A percentile compares a stretch with the other conserved stretches of the same genome.
phyloP scores from a whole-genome alignment of 2,329 filamentous ascomycete genomes.

The Ascochyta lentis region DNA sequence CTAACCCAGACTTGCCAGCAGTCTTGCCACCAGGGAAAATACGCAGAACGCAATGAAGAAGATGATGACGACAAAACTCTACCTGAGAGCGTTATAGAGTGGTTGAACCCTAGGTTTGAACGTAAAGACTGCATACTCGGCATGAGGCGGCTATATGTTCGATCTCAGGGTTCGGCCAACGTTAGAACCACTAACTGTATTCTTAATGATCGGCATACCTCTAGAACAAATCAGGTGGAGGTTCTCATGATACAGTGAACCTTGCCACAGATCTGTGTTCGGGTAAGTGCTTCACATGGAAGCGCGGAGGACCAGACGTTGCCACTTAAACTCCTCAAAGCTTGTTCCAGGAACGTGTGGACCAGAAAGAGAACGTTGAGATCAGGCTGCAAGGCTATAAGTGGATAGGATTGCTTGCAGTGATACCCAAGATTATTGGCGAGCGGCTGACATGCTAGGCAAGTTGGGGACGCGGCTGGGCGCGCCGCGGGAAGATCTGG shows the following conservation, averaged over 20 bases:
- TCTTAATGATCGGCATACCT: constrained; percentile 36
- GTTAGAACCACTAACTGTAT: constrained; percentile 34
- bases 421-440: constrained; percentile 29
- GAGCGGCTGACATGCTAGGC: constrained; percentile 30
- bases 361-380: constrained; percentile 31
- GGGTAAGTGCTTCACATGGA: constrained; percentile 35
- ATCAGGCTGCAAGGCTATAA: constrained; percentile 37
- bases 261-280: constrained; percentile 38
- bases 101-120: constrained; percentile 28
- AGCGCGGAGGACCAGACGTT: constrained; percentile 44
- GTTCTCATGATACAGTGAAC: constrained; percentile 32
- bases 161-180: constrained; percentile 34
- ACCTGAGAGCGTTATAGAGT: constrained; percentile 41
- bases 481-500: constrained; percentile 16
- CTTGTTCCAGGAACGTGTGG: constrained; percentile 25
- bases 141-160: constrained; percentile 35
- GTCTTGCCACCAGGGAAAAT: constrained; percentile 46
- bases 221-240: constrained; percentile 34
- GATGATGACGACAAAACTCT: constrained; percentile 37
- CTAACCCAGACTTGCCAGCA: constrained; percentile 37
- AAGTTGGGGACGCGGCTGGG: constrained; percentile 20
- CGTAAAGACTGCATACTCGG: constrained; percentile 35
- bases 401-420: constrained; percentile 19
- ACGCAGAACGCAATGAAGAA: constrained; percentile 28
- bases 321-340: constrained; percentile 31